These are phyloP conservation scores for Torrubiellomyces zombiae DNA, from an alignment of 2,329 filamentous ascomycete genomes.

Conservation along the genomic window DNA sequence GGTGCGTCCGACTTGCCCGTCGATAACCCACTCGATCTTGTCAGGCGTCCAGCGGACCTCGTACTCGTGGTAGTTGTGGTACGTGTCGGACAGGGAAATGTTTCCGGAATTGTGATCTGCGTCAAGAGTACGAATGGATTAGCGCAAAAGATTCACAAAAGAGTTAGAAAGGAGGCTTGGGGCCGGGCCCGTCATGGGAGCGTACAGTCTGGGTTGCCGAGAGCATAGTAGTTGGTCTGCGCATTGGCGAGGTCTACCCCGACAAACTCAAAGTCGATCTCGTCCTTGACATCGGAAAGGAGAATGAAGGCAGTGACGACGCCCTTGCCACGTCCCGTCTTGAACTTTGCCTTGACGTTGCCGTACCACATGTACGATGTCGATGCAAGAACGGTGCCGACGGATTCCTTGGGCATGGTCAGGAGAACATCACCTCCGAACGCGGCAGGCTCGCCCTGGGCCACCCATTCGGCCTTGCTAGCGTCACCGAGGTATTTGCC, in stretches of 20 bases:
- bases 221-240: conserved; percentile 95
- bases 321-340: conserved; percentile 68
- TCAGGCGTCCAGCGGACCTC: conserved; percentile 89
- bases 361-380: conserved; percentile 96
- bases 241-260: conserved; percentile 60
- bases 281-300: conserved; percentile 89
- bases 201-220: conserved; percentile 83
- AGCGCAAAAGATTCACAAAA: no score
- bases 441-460: conserved; percentile 55
- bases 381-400: conserved; percentile 70
- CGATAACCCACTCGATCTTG: conserved; percentile 68
- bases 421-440: conserved; percentile 59
- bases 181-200: no score
- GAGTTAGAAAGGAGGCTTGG: no score
- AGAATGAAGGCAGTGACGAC: conserved; percentile 97
- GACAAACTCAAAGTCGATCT: conserved; percentile 94
- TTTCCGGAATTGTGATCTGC: conserved; percentile 62
- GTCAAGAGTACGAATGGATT: conserved; percentile 9
- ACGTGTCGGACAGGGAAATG: conserved; percentile 53
- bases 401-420: conserved; percentile 75
- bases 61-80: conserved; percentile 69
- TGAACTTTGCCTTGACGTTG: conserved; percentile 70
- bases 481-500: conserved; percentile 76
- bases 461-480: conserved; percentile 70
- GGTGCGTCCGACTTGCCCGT: conserved; percentile 61